Percentiles rank a stretch among this genome's conserved stretches.
phyloP scores from a whole-genome alignment of 371 early-diverging fungal genomes.

The Rhizomucor pusillus region DNA sequence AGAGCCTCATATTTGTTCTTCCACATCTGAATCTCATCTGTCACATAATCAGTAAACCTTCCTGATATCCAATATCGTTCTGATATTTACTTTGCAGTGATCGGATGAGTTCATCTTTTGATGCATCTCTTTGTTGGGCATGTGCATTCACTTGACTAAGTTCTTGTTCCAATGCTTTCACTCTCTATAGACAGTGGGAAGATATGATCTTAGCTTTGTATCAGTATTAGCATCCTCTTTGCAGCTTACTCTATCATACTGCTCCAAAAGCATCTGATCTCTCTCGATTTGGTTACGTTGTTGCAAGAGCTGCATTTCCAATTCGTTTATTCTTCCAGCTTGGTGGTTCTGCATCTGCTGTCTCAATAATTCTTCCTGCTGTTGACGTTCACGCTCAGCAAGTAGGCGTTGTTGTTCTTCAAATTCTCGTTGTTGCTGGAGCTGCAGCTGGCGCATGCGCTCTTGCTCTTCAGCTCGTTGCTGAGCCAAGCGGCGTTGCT shows the following conservation, averaged over 20 bases:
- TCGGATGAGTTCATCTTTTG: slow-evolving; percentile 74
- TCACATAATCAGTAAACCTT: not conserved
- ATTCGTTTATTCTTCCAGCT: slow-evolving; percentile 71
- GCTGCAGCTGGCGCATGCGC: slow-evolving; percentile 49
- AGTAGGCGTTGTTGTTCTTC: slow-evolving; percentile 73
- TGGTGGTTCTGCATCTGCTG: slow-evolving; percentile 76
- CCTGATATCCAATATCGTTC: not conserved
- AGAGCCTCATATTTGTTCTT: slow-evolving; percentile 90
- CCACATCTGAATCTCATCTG: slow-evolving; percentile 79
- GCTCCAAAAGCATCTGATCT: slow-evolving; percentile 79
- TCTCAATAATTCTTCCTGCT: slow-evolving; percentile 64
- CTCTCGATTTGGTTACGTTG: slow-evolving; percentile 77
- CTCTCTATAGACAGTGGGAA: slow-evolving; percentile 37
- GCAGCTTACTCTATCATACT: slow-evolving; percentile 71
- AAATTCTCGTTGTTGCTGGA: slow-evolving; percentile 72
- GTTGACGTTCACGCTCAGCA: slow-evolving; percentile 64
- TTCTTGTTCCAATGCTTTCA: slow-evolving; percentile 81
- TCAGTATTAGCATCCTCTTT: not conserved
- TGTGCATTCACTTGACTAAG: slow-evolving; percentile 68
- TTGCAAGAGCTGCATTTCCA: slow-evolving; percentile 77
- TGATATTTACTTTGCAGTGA: slow-evolving; percentile 66
- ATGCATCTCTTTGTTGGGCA: slow-evolving; percentile 65
- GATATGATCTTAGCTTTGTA: too few relatives aligned
- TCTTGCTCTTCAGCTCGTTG: slow-evolving; percentile 64
- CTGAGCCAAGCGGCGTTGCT: slow-evolving; percentile 61